Conservation (phyloP, 2,329 filamentous ascomycete genomes). For the Myrmaecium sp. region DNA sequence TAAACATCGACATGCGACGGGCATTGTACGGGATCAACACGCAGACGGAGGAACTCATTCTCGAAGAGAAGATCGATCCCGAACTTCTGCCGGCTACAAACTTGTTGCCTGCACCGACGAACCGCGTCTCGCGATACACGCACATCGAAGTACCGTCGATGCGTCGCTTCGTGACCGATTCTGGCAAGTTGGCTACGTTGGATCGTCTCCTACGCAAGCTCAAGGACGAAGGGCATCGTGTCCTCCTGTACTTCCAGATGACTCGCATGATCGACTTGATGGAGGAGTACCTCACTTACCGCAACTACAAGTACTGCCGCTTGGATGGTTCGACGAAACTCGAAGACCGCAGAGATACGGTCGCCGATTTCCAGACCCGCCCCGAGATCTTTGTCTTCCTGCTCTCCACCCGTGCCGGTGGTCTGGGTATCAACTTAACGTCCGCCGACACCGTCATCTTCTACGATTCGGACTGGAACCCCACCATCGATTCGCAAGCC, state of each 20-base stretch:
- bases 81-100: constrained; percentile 44
- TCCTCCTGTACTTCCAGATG: constrained; percentile 99
- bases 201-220: constrained; percentile 76
- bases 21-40: constrained; percentile 50
- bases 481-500: constrained; percentile 93
- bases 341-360: constrained; percentile 90
- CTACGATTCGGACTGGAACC: constrained; percentile 99
- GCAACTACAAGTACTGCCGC: constrained; percentile 97
- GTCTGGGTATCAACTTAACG: constrained; percentile 93
- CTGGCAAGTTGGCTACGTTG: constrained; percentile 83
- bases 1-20: constrained; percentile 61
- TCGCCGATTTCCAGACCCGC: constrained; percentile 87
- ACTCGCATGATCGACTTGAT: constrained; percentile 98
- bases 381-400: constrained; percentile 96
- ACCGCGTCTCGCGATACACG: constrained; percentile 69
- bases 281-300: constrained; percentile 97
- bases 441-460: constrained; percentile 97
- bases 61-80: constrained; percentile 55
- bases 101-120: constrained; percentile 62
- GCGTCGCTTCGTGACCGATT: constrained; percentile 94
- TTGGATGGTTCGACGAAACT: constrained; percentile 94
- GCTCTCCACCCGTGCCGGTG: constrained; percentile 87
- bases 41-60: constrained; percentile 53
- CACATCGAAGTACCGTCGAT: constrained; percentile 90
- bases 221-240: constrained; percentile 83